Base-by-base conservation (phyloP, 2,329 filamentous ascomycete species). In the Penicillium oxalicum region DNA sequence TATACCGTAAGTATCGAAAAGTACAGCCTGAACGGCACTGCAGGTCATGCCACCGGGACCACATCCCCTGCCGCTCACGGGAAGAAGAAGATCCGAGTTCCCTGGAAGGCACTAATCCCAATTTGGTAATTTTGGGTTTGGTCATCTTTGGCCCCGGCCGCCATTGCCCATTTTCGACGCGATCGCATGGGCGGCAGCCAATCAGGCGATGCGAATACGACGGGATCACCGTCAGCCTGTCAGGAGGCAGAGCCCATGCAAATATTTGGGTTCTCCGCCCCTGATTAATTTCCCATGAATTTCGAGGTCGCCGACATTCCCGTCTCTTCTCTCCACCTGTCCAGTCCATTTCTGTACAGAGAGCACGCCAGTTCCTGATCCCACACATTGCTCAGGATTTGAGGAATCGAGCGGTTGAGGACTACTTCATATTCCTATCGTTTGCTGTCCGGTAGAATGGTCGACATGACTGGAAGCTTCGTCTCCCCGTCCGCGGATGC, bases 401-500 rank as follows among this genome's bases (percentile, higher is more conserved):
- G 24, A 45, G 34, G n/a, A 36, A 48, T 28, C 40, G 27, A 43
- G 9, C 29, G 24, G 8, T 36, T n/a, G 41, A 29, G 24, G 45
- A 47, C 26, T 29, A 45, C 27, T 36, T 45, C 55, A 51, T 57
- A 37, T 32, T 11, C 11, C 4, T 32, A 32, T 32, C 29, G 29
- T 4, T 7, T 32, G 7, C 29, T 32, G 29, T 32, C 29, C 29
- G 29, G 29, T 11, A 32, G 29, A 8, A 71, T 72, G 68, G 67
- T 60, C 57, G 77, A 76, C 60, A 71, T 80, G 60, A 86, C 86
- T 68, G 79, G 80, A 61, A 84, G 79, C 68, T 84, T 88, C 61
- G 79, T 80, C 61, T 88, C 86, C 66, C 82, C 84, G 42, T 68
- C 84, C 66, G 84, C 84, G 54, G 80, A 79, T 67, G 77, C 81